Base-by-base conservation (phyloP, 208 protist species). In the Acanthamoeba sp. region DNA sequence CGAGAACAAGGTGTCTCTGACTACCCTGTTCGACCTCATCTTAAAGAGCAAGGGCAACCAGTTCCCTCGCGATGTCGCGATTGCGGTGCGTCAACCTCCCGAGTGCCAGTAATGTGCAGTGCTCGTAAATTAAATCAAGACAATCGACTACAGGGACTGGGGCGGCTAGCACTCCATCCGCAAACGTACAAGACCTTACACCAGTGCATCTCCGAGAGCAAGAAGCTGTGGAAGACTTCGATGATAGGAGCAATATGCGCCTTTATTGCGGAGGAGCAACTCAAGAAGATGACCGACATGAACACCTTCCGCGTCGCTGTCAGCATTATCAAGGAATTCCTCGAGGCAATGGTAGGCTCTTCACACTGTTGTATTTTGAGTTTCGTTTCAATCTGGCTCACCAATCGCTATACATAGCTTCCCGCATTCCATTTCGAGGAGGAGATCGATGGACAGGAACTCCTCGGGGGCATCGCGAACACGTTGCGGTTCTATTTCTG, bases 241-340 rank as follows among this genome's bases (percentile, higher is more conserved):
- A 66, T 93, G 40, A 42, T 93, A 6, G 89, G n/a, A 10, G 89
- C 89, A 12, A 93, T 93, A 22, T 93, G 89, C 89, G 59, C 89
- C 42, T 93, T 66, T 55, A 93, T 93, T 82, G 89, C 89, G 2
- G 64, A 80, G 38, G 66, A 82, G 64, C 57, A 80, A 36, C 45
- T 93, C 32, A 59, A 55, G 24, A 52, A 93, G 89, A 82, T 93
- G 20, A 40, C 34, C 27, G 89, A 93, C 16, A 50, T 93, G 57
- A 59, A 73, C 64, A 80, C 69, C 27, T 93, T 93, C 69, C 27
- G 66, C 16, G 48, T 48, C 12, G 89, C 89, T 2, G 12, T 82
- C 29, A 59, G n/a, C 29, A 73, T 93, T 29, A 32, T 93, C 18
- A 73, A 80, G 48, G 89, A 93, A n/a, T 93, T 93, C 38, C 57